phyloP scores from a whole-genome alignment of 306 rosid genomes.

The Trifolium pratense region DNA sequence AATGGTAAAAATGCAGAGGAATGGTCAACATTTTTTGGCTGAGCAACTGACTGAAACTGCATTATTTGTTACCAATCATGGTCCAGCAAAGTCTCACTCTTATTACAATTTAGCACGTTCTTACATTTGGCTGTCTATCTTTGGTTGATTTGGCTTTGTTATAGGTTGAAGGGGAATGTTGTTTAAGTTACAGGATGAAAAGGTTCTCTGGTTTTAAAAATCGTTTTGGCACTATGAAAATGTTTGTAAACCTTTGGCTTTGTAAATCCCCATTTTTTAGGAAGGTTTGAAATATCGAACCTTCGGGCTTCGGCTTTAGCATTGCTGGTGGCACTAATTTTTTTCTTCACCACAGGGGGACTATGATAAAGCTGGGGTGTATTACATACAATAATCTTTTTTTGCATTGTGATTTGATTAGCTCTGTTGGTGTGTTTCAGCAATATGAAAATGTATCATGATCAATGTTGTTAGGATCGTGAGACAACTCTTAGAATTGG shows the following conservation, averaged over 20 bases:
- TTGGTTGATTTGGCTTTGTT: constrained; percentile 34
- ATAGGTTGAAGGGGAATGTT: constrained; percentile 35
- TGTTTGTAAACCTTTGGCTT: neutral
- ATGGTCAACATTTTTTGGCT: constrained; percentile 95
- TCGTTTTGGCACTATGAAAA: neutral
- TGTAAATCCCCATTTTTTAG: neutral
- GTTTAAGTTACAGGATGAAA: constrained; percentile 35
- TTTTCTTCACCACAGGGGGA: constrained; percentile 75
- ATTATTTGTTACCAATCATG: constrained; percentile 93
- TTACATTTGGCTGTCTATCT: constrained; percentile 42
- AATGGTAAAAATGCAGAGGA: constrained; percentile 91
- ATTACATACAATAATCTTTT: constrained; percentile 65
- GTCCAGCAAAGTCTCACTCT: constrained; percentile 94
- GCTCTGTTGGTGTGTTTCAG: constrained; percentile 28
- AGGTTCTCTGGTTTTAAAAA: constrained; percentile 25
- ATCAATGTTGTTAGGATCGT: neutral
- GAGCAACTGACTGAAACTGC: constrained; percentile 99
- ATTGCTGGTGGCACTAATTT: constrained; percentile 38
- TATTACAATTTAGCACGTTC: constrained; percentile 95
- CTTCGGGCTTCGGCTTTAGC: constrained; percentile 33
- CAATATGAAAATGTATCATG: constrained; percentile 32
- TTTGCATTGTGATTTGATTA: constrained; percentile 27
- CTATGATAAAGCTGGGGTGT: constrained; percentile 95
- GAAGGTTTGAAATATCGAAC: constrained; percentile 1
- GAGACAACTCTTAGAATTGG: neutral